Base-by-base conservation (phyloP, 1,284 basidiomycete genomes). In the Tilletia horrida region DNA sequence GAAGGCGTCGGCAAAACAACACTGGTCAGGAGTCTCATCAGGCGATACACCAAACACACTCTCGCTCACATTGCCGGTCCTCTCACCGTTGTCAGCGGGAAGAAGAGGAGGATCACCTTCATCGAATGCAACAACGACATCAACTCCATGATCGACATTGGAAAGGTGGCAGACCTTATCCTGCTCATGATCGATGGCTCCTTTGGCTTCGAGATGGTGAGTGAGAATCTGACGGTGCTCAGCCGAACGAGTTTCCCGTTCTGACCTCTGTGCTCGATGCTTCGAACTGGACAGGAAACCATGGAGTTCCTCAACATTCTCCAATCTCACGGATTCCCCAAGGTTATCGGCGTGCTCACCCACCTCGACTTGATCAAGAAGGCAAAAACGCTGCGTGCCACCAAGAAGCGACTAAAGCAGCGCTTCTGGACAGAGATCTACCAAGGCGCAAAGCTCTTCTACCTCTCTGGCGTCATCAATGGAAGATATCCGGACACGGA, bases 371-470 rank as follows among this genome's bases (percentile, higher is more conserved):
- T 99, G 70, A 92, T 99, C 79, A 97, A 97, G 85, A 96, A 94
- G 81, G 87, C 90, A 7, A 87, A 90, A 0, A 90, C 89, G 1
- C 87, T 97, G 62, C 91, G 90, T 69, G 88, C 89, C 62, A 94
- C 93, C 64, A 99, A 98, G 85, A 97, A 97, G 81, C 84, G 89
- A 0, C 87, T 99, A 59, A 99, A 98, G 84, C 95, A 93, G 82
- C 91, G 96, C n/a, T 99, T 99, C 85, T 99, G 96, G 95, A 93
- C 95, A 0, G 96, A 99, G 83, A 97, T 98, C 18, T 97, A 97
- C 83, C 91, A 94, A 81, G 96, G 96, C 63, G 95, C 96, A 59
- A 98, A 97, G 82, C 88, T 99, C 18, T 98, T 98, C 84, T 97
- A 97, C 82, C 89, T 98, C 61, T 95, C 92, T 0, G 96, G 96